phyloP scores from a whole-genome alignment of 2,329 filamentous ascomycete genomes.

The Talaromyces sp. region DNA sequence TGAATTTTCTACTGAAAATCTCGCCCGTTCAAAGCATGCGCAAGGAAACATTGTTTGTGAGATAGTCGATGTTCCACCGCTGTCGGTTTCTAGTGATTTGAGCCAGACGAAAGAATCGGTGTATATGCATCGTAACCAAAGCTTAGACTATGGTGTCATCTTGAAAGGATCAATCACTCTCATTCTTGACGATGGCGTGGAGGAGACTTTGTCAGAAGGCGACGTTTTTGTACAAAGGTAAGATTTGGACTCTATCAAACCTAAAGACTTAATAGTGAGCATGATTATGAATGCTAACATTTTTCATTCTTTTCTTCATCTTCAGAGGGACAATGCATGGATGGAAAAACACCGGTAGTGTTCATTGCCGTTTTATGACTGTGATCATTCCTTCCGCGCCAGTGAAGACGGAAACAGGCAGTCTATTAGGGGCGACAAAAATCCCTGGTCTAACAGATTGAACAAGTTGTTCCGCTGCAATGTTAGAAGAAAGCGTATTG shows the following conservation, averaged over 20 bases:
- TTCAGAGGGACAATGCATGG: background rate
- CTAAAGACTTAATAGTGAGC: background rate
- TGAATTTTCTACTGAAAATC: background rate
- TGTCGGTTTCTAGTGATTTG: background rate
- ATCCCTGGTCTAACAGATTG: conserved; percentile 1
- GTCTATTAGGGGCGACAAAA: background rate
- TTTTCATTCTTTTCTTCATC: background rate
- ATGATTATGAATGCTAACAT: background rate
- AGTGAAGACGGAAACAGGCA: background rate
- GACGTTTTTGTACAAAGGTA: background rate
- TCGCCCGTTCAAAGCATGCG: background rate
- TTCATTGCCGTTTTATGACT: conserved; percentile 1
- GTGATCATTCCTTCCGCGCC: background rate
- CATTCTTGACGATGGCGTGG: background rate
- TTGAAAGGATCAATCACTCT: background rate
- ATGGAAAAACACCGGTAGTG: background rate
- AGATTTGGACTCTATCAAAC: background rate
- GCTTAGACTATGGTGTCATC: background rate
- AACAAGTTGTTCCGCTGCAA: background rate
- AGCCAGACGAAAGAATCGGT: background rate
- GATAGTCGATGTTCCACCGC: background rate
- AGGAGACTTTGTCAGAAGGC: background rate
- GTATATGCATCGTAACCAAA: background rate
- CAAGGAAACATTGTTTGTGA: background rate
- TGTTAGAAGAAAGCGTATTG: no score